These are phyloP conservation scores for Didymella pomorum DNA, from an alignment of 2,329 filamentous ascomycete genomes.

Conservation along the genomic window DNA sequence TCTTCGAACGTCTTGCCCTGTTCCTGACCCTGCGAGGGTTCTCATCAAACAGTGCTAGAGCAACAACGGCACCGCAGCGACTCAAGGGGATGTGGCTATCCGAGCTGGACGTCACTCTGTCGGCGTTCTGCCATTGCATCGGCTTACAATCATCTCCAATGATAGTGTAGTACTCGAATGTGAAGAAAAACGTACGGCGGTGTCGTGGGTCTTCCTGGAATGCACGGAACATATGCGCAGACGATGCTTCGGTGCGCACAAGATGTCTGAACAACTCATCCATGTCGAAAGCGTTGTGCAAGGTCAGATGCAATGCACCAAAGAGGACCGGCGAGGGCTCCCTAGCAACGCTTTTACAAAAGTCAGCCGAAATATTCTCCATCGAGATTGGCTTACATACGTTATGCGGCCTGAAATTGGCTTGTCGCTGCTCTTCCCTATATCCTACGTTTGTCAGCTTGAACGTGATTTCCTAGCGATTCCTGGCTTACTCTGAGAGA, in stretches of 20 bases:
- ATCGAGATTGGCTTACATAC: conserved; percentile 6
- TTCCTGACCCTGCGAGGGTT: conserved; percentile 61
- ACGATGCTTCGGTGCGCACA: conserved; percentile 56
- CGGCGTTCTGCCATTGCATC: conserved; percentile 67
- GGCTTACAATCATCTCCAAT: conserved; percentile 64
- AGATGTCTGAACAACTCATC: conserved; percentile 66
- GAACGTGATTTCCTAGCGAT: background rate
- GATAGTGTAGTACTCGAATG: conserved; percentile 71
- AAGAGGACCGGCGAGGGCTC: conserved; percentile 69
- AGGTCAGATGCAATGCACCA: conserved; percentile 66
- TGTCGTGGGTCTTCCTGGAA: conserved; percentile 56
- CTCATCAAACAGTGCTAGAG: conserved; percentile 63
- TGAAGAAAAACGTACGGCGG: conserved; percentile 68
- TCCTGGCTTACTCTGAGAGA: conserved; percentile 26
- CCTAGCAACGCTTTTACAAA: conserved; percentile 58
- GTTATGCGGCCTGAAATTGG: conserved; percentile 65
- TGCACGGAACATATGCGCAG: conserved; percentile 61
- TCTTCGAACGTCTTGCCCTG: conserved; percentile 57
- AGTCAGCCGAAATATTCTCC: conserved; percentile 1
- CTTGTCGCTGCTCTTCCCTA: conserved; percentile 50
- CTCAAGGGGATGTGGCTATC: conserved; percentile 66
- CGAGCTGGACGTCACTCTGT: conserved; percentile 53
- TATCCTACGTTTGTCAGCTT: conserved; percentile 28
- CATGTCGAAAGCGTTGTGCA: conserved; percentile 68
- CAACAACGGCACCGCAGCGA: conserved; percentile 67